Percentiles rank a stretch among this genome's conserved stretches.
phyloP scores from a whole-genome alignment of 768 basidiomycete species.

The Agrocybe praecox region DNA sequence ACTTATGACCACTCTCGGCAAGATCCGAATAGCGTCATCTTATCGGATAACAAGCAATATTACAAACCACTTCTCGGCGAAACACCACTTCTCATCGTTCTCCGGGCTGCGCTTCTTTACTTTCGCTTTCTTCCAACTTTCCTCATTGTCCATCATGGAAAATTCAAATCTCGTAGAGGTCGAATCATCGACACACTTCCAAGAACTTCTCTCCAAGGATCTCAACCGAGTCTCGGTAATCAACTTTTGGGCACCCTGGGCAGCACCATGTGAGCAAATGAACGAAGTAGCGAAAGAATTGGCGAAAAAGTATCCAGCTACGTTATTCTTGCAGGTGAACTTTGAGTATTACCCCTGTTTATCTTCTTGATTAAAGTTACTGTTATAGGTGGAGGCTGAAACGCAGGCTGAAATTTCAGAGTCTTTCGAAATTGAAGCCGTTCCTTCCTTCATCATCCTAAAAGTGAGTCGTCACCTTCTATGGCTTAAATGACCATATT shows the following conservation, averaged over 20 bases:
- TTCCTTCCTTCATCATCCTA: conserved; percentile 84
- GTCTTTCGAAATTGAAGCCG: conserved; percentile 89
- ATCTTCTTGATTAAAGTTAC: background rate
- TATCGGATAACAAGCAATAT: conserved; percentile 22
- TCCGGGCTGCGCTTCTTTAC: background rate
- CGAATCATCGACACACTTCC: conserved; percentile 70
- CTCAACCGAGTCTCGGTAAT: conserved; percentile 82
- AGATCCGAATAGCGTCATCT: conserved; percentile 32
- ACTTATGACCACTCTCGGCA: conserved; percentile 8
- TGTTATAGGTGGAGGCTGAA: conserved; percentile 78
- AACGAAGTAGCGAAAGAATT: conserved; percentile 77
- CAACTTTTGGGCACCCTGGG: conserved; percentile 96
- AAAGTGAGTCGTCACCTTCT: conserved; percentile 45
- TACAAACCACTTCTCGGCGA: conserved; percentile 19
- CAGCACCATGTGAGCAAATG: conserved; percentile 89
- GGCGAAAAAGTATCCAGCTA: conserved; percentile 65
- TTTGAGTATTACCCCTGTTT: background rate
- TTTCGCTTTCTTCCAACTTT: background rate
- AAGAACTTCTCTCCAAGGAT: conserved; percentile 72
- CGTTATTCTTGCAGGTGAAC: conserved; percentile 77
- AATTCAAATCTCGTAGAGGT: conserved; percentile 43
- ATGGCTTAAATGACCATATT: background rate
- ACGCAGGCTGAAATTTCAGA: conserved; percentile 81
- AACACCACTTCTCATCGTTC: conserved; percentile 8
- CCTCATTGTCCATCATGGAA: conserved; percentile 16